Conservation (phyloP, 2,329 filamentous ascomycete species). For the Bisporella sp. region DNA sequence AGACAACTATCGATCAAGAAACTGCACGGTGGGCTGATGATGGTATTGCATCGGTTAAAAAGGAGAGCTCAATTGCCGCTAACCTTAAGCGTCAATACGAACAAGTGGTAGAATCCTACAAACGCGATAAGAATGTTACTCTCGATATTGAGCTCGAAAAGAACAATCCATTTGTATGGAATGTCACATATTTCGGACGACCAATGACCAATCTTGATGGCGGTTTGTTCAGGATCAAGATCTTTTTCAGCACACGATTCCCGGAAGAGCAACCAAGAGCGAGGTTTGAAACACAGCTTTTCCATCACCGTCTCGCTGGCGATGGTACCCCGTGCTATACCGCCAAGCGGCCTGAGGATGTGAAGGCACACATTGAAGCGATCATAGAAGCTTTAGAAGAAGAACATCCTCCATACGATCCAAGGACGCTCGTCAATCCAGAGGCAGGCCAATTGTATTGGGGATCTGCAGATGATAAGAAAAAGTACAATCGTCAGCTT, state of each 20-base stretch:
- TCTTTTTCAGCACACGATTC: slow-evolving; percentile 77
- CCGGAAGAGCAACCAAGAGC: slow-evolving; percentile 84
- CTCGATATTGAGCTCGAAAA: slow-evolving; percentile 72
- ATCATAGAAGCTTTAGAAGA: slow-evolving; percentile 82
- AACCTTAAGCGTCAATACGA: slow-evolving; percentile 81
- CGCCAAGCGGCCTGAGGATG: slow-evolving; percentile 64
- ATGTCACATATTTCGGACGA: slow-evolving; percentile 79
- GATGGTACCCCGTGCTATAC: slow-evolving; percentile 82
- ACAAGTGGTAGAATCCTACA: slow-evolving; percentile 71
- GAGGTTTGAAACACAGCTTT: slow-evolving; percentile 72
- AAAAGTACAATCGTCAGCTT: slow-evolving; percentile 74
- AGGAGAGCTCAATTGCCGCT: slow-evolving; percentile 69
- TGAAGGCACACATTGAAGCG: slow-evolving; percentile 75
- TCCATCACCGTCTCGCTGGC: slow-evolving; percentile 78
- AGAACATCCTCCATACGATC: slow-evolving; percentile 81
- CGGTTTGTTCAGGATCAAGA: slow-evolving; percentile 74
- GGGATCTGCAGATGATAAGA: slow-evolving; percentile 73
- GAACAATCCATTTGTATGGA: slow-evolving; percentile 85
- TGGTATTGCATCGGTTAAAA: slow-evolving; percentile 54
- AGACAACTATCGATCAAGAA: slow-evolving; percentile 65
- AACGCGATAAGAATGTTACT: slow-evolving; percentile 59
- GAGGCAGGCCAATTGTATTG: slow-evolving; percentile 84
- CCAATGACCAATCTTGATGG: slow-evolving; percentile 93
- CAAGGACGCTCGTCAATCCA: slow-evolving; percentile 76
- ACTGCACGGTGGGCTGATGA: slow-evolving; percentile 62